phyloP scores from a whole-genome alignment of 2,329 filamentous ascomycete genomes.

The Alternaria sp. region DNA sequence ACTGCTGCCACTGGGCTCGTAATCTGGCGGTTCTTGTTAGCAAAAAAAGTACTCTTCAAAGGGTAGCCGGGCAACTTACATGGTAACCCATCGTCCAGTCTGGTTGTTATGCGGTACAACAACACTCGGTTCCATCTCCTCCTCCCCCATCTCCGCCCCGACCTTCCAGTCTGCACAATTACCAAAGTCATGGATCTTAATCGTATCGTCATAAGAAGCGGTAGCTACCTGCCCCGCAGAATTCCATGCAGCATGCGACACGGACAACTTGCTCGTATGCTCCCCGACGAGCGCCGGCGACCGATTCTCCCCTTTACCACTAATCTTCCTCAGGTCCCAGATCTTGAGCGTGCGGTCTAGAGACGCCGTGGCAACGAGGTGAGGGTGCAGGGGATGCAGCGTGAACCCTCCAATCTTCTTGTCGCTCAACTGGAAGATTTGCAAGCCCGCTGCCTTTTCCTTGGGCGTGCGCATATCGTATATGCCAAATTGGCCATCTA shows the following conservation, averaged over 20 bases:
- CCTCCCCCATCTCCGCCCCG: constrained; percentile 64
- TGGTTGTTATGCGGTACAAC: constrained; percentile 90
- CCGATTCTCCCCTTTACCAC: constrained; percentile 65
- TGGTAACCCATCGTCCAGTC: constrained; percentile 93
- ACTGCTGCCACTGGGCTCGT: constrained; percentile 88
- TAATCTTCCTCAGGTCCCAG: constrained; percentile 89
- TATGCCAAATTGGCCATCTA: constrained; percentile 80
- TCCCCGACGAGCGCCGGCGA: constrained; percentile 78
- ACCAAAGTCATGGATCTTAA: constrained; percentile 88
- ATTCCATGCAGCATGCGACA: constrained; percentile 93
- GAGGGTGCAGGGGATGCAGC: constrained; percentile 78
- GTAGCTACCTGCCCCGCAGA: constrained; percentile 86
- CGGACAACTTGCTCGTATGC: constrained; percentile 82
- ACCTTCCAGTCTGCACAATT: constrained; percentile 59
- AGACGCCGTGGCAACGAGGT: constrained; percentile 87
- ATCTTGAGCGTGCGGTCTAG: constrained; percentile 88
- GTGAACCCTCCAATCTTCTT: constrained; percentile 97
- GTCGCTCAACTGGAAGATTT: constrained; percentile 79
- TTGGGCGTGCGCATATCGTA: constrained; percentile 75
- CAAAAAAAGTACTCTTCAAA: neutral
- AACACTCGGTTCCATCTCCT: constrained; percentile 73
- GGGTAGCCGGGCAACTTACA: constrained; percentile 53
- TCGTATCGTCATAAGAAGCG: constrained; percentile 90
- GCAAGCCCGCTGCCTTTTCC: constrained; percentile 58
- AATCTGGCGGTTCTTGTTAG: constrained; percentile 55